A percentile compares a stretch with the other conserved stretches of the same genome.
These are phyloP conservation scores for Beauveria sp. DNA, from an alignment of 2,329 filamentous ascomycete species.

Conservation along the genomic window DNA sequence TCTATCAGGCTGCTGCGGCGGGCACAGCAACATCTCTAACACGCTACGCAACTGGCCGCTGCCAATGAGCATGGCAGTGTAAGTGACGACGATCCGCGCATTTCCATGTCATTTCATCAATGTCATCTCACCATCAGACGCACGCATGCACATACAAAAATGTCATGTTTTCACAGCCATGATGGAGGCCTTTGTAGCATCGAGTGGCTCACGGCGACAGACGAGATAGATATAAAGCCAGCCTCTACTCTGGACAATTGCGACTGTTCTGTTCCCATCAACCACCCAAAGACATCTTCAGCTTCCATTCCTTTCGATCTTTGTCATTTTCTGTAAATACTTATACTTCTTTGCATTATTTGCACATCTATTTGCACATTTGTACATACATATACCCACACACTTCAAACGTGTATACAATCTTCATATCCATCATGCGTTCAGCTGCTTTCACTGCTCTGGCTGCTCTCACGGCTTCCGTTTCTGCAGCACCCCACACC, in stretches of 20 bases:
- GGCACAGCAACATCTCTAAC: not conserved
- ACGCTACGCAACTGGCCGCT: not conserved
- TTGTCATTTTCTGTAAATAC: not conserved
- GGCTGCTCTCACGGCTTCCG: slow-evolving; percentile 5
- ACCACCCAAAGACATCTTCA: not conserved
- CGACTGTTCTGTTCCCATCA: not conserved
- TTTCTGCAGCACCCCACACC: slow-evolving; percentile 7
- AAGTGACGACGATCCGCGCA: not conserved
- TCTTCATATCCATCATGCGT: not conserved
- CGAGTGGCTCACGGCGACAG: not conserved
- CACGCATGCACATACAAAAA: not conserved
- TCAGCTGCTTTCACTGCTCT: not conserved
- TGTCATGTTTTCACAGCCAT: slow-evolving; percentile 1
- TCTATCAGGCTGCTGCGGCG: not conserved
- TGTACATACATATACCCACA: not conserved
- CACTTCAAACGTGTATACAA: not conserved
- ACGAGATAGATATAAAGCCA: not conserved
- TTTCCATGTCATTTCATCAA: not conserved
- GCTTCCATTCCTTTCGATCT: not conserved
- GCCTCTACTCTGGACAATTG: not conserved
- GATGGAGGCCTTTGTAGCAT: not conserved
- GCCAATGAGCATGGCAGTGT: not conserved
- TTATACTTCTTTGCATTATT: not conserved
- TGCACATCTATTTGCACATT: not conserved
- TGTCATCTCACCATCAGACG: not conserved